These are phyloP conservation scores for Russula olivacea DNA, from an alignment of 768 basidiomycete genomes.

Conservation along the genomic window DNA sequence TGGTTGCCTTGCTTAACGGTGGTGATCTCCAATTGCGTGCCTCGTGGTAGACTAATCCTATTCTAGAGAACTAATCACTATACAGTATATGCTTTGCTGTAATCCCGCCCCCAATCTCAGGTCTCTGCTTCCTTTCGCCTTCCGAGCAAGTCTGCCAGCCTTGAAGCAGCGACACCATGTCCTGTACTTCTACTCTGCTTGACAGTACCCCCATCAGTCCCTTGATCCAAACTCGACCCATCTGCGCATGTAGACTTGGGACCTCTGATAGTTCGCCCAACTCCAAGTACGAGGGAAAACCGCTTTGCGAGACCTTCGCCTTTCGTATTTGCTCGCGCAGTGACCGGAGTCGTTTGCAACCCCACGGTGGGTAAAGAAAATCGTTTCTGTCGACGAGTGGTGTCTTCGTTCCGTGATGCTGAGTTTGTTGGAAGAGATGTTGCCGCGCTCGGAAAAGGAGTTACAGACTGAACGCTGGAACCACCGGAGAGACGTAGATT, in stretches of 20 bases:
- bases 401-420: slow-evolving; percentile 46
- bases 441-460: not conserved
- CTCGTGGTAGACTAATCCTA: not conserved
- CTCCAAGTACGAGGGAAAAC: slow-evolving; percentile 56
- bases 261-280: slow-evolving; percentile 25
- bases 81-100: too few relatives aligned
- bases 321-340: slow-evolving; percentile 43
- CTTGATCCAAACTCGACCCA: slow-evolving; percentile 10
- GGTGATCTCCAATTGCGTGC: too few relatives aligned
- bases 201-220: slow-evolving; percentile 21
- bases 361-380: slow-evolving; percentile 77
- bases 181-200: slow-evolving; percentile 23
- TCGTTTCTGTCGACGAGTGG: slow-evolving; percentile 55
- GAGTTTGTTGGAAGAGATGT: slow-evolving; percentile 4
- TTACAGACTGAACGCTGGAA: slow-evolving; percentile 3
- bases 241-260: slow-evolving; percentile 2
- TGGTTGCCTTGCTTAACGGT: too few relatives aligned
- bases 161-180: slow-evolving; percentile 47
- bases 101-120: too few relatives aligned
- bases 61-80: too few relatives aligned
- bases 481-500: slow-evolving; percentile 18
- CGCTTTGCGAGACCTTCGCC: slow-evolving; percentile 41
- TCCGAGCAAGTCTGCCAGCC: slow-evolving; percentile 50
- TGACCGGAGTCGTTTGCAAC: slow-evolving; percentile 65
- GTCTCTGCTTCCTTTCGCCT: slow-evolving; percentile 24